phyloP scores from a whole-genome alignment of 257 asterid species.

The Petunia secreta region DNA sequence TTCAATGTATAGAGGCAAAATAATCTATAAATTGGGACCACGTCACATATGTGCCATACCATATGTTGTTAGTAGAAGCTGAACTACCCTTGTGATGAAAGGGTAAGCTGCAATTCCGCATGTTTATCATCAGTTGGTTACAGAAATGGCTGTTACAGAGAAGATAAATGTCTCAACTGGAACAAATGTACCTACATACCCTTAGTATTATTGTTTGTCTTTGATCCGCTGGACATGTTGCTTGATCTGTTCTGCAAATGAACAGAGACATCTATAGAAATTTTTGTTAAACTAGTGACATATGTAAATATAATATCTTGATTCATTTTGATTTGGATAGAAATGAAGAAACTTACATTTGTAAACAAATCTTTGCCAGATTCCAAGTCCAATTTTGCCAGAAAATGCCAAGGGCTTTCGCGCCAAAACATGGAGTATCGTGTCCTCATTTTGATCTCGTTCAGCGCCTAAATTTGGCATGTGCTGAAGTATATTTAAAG shows the following conservation, averaged over 20 bases:
- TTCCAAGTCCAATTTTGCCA: conserved; percentile 27
- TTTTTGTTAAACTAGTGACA: background rate
- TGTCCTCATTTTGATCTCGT: conserved; percentile 43
- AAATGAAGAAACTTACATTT: conserved; percentile 31
- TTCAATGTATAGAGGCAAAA: background rate
- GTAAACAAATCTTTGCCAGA: conserved; percentile 36
- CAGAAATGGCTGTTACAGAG: background rate
- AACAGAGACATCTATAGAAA: conserved; percentile 32
- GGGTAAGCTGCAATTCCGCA: conserved; percentile 25
- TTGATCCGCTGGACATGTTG: background rate
- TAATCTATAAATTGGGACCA: background rate
- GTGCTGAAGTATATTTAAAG: conserved; percentile 34
- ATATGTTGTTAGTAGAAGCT: conserved; percentile 2
- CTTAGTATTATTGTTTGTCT: background rate
- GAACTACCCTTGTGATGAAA: conserved; percentile 23
- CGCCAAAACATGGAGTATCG: conserved; percentile 43
- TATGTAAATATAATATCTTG: background rate
- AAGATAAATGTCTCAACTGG: conserved; percentile 8
- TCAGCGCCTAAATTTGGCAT: conserved; percentile 39
- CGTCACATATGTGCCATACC: conserved; percentile 17
- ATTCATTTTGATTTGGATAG: background rate
- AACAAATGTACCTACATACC: conserved; percentile 20
- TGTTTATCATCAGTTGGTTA: background rate
- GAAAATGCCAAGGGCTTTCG: conserved; percentile 41
- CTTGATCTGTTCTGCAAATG: conserved; percentile 25